Evolutionary conservation across 495 filamentous ascomycete genomes (phyloP).

Genomic region (Annulohypoxylon stygium): DNA sequence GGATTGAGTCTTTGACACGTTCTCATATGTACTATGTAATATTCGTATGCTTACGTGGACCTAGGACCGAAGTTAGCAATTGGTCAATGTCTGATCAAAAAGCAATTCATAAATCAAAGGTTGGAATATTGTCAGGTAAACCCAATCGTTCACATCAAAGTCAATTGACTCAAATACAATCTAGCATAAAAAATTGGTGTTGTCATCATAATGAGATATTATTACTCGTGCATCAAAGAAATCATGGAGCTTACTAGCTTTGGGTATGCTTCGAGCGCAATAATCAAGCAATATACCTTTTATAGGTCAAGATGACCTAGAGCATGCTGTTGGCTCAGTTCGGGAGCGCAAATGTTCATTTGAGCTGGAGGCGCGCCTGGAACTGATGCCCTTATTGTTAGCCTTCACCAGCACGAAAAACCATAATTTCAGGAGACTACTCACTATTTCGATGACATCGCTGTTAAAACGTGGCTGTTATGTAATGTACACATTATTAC

Average conservation of each 20-base stretch:
- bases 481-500: conserved; percentile 32
- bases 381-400: conserved; percentile 15
- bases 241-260: conserved; percentile 23
- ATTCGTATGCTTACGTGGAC: conserved; percentile 7
- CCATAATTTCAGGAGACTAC: too few species aligned
- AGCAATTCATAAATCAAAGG: not conserved
- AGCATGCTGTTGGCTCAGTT: not conserved
- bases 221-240: not conserved
- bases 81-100: not conserved
- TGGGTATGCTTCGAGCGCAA: not conserved
- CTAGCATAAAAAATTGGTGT: conserved; percentile 53
- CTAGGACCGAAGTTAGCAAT: conserved; percentile 29
- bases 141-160: conserved; percentile 53
- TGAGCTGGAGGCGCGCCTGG: conserved; percentile 1
- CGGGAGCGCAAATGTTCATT: conserved; percentile 8
- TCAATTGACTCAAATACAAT: conserved; percentile 56
- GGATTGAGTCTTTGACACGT: not conserved
- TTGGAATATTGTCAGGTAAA: conserved; percentile 42
- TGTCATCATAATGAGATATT: conserved; percentile 48
- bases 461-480: not conserved
- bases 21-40: not conserved
- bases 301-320: not conserved
- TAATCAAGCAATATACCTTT: not conserved
- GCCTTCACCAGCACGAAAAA: too few species aligned
- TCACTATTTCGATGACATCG: conserved; percentile 16